These are phyloP conservation scores for Hygrocybe coccinea DNA, from an alignment of 768 basidiomycete species.

Conservation along the genomic window DNA sequence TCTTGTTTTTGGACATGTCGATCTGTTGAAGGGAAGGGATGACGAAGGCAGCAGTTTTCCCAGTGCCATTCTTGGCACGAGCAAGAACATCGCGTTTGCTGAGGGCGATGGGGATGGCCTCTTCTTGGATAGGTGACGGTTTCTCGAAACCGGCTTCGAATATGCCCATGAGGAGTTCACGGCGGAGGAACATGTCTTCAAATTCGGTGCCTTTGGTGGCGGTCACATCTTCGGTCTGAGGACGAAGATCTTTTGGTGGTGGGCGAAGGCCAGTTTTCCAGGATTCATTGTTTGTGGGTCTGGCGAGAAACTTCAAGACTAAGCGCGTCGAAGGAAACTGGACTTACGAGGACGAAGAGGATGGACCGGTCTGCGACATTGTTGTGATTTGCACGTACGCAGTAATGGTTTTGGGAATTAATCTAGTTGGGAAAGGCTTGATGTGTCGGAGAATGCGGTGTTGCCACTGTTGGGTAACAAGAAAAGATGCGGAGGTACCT, in stretches of 20 bases:
- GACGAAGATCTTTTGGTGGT: slow-evolving; percentile 87
- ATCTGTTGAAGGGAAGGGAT: slow-evolving; percentile 94
- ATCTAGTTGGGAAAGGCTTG: background rate
- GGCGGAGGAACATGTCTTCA: slow-evolving; percentile 86
- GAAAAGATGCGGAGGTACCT: too few relatives aligned
- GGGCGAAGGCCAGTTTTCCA: slow-evolving; percentile 80
- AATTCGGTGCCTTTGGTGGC: slow-evolving; percentile 92
- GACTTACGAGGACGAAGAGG: slow-evolving; percentile 33
- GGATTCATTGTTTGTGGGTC: slow-evolving; percentile 36
- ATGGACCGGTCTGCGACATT: slow-evolving; percentile 25
- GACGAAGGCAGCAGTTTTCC: slow-evolving; percentile 98
- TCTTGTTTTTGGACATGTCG: slow-evolving; percentile 77
- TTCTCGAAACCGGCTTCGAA: slow-evolving; percentile 97
- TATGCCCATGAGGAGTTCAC: slow-evolving; percentile 98
- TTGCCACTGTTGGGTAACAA: too few relatives aligned
- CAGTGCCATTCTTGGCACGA: slow-evolving; percentile 94
- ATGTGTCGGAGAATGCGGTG: too few relatives aligned
- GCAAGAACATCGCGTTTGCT: slow-evolving; percentile 91
- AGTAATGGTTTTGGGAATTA: background rate
- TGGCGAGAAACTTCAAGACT: slow-evolving; percentile 14
- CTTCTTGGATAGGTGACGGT: slow-evolving; percentile 98
- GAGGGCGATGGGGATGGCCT: slow-evolving; percentile 93
- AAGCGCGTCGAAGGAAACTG: background rate
- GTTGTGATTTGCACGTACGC: background rate
- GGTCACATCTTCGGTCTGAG: slow-evolving; percentile 96